These are phyloP conservation scores for Ophiostoma perfectum DNA, from an alignment of 2,329 filamentous ascomycete species.

Conservation along the genomic window DNA sequence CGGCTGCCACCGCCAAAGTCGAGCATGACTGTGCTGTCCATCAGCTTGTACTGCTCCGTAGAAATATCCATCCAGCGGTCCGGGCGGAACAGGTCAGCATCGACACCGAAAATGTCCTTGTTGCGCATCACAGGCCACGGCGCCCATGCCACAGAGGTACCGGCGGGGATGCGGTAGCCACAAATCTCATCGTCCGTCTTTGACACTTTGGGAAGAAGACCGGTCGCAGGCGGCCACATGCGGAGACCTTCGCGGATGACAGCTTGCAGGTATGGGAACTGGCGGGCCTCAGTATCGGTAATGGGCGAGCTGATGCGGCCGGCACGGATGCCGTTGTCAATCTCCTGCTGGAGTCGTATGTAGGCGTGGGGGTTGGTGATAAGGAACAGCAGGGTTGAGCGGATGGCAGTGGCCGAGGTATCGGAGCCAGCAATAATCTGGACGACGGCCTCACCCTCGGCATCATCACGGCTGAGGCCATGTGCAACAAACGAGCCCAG, in stretches of 20 bases:
- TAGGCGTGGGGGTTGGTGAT: slow-evolving; percentile 29
- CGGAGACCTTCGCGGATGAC: slow-evolving; percentile 47
- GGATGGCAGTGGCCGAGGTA: slow-evolving; percentile 32
- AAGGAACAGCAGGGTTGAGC: slow-evolving; percentile 29
- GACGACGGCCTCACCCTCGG: slow-evolving; percentile 42
- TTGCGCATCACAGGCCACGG: slow-evolving; percentile 35
- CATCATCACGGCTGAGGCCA: slow-evolving; percentile 36
- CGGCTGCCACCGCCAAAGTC: slow-evolving; percentile 38
- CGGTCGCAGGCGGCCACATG: slow-evolving; percentile 41
- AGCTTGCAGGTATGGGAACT: slow-evolving; percentile 45
- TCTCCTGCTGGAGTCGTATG: slow-evolving; percentile 32
- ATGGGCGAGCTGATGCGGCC: slow-evolving; percentile 33
- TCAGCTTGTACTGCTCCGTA: slow-evolving; percentile 27
- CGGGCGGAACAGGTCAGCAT: slow-evolving; percentile 41
- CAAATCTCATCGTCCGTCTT: slow-evolving; percentile 37
- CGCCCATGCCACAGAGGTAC: slow-evolving; percentile 36
- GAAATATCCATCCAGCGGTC: slow-evolving; percentile 42
- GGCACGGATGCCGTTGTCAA: slow-evolving; percentile 33
- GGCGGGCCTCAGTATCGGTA: slow-evolving; percentile 36
- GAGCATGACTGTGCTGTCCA: slow-evolving; percentile 33
- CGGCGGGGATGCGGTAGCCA: slow-evolving; percentile 41
- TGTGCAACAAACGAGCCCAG: slow-evolving; percentile 39
- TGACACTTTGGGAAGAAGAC: slow-evolving; percentile 30
- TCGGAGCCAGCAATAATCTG: slow-evolving; percentile 35
- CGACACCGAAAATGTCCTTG: slow-evolving; percentile 35